These are phyloP conservation scores for Venturia aucupariae DNA, from an alignment of 2,329 filamentous ascomycete genomes.

Conservation along the genomic window DNA sequence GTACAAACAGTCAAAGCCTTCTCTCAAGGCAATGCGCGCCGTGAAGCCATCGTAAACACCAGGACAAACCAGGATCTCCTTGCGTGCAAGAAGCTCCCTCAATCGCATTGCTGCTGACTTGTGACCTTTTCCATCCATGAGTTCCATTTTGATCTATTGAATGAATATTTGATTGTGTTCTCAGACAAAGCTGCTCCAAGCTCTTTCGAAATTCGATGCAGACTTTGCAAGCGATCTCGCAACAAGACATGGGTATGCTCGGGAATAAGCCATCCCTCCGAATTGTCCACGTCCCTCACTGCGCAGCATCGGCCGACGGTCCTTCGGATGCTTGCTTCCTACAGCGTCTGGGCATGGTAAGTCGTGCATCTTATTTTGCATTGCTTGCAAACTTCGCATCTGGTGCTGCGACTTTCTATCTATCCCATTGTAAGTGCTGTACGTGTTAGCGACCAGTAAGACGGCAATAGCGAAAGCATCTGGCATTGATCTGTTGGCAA, in stretches of 20 bases:
- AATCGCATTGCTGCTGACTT: not conserved
- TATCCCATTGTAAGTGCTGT: not conserved
- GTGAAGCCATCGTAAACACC: conserved; percentile 46
- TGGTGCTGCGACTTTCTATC: not conserved
- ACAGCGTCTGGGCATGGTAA: not conserved
- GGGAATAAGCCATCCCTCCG: not conserved
- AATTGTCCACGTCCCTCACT: not conserved
- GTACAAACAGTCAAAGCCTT: conserved; percentile 42
- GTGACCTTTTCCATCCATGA: not conserved
- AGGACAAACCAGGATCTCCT: conserved; percentile 30
- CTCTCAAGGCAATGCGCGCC: conserved; percentile 38
- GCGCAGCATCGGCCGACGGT: not conserved
- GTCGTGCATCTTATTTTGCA: too few species aligned
- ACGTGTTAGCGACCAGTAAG: not conserved
- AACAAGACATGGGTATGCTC: not conserved
- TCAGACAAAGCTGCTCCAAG: not conserved
- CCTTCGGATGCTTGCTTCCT: not conserved
- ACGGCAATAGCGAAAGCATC: not conserved
- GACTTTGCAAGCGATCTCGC: not conserved
- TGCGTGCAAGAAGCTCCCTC: not conserved
- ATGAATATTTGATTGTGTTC: not conserved
- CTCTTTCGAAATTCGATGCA: not conserved
- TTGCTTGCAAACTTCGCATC: too few species aligned
- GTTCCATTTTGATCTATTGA: not conserved
- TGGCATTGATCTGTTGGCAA: not conserved